Base-by-base conservation (phyloP, 768 basidiomycete species). In the Termitomyces sp. region DNA sequence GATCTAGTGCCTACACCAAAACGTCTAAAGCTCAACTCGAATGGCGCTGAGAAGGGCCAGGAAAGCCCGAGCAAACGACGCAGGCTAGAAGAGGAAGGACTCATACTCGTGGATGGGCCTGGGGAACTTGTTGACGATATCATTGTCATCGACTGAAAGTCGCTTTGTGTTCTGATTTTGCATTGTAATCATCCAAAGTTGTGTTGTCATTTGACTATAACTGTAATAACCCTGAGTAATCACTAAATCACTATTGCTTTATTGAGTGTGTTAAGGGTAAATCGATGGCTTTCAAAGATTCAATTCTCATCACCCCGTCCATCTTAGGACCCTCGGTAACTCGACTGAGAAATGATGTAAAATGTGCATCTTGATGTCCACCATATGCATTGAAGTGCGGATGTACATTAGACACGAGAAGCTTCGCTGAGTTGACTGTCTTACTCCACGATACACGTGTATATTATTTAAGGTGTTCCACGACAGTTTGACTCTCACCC, bases 61-160 rank as follows among this genome's bases (percentile, higher is more conserved):
- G 61, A 69, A 30, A 86, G 84, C 64, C 87, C 87, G 16, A 87
- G 81, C 65, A 89, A 90, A 73, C 83, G 79, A 64, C 71, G 82
- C 56, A 71, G 75, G 61, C 67, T 92, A 56, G 91, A 93, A 47
- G 85, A 88, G 65, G 90, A 93, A 55, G 91, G 91, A 9, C 65
- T 93, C 45, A 68, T 93, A 34, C 61, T 91, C 64, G 70, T 93
- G 68, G 88, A 89, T 33, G 73, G 76, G 12, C 77, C 74, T 34
- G 75, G 82, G 56, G 85, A 86, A 63, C 67, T 86, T 32, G 78
- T 77, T 34, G 85, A 81, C 24, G 85, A 87, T 60, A 69, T 85
- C 12, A 85, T 86, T 53, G 79, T 62, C 82, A 87, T 65, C 82
- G 71, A 80, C 34, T 61, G 53, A 63, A 32, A 26, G 24, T 27